Evolutionary conservation across 352 stramenopile species (phyloP).

Genomic region (Phytopythium delawarense): DNA sequence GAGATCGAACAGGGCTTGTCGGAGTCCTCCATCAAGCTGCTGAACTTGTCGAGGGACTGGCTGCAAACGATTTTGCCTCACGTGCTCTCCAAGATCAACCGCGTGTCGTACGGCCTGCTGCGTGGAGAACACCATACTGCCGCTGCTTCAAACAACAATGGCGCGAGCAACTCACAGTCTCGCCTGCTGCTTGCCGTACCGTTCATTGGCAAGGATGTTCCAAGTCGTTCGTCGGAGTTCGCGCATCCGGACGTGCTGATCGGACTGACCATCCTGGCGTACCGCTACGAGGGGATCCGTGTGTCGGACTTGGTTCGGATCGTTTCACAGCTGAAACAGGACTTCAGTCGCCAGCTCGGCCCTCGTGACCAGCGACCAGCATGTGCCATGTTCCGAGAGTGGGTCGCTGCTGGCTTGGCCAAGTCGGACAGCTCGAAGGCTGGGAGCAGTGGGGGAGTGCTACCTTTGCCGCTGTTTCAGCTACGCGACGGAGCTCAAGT

Average conservation of each 20-base stretch:
- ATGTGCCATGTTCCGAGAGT: slow-evolving; percentile 73
- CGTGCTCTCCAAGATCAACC: slow-evolving; percentile 98
- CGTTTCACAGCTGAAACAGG: slow-evolving; percentile 86
- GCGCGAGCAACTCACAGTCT: slow-evolving; percentile 92
- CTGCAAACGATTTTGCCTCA: slow-evolving; percentile 98
- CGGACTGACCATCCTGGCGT: slow-evolving; percentile 87
- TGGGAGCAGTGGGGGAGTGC: slow-evolving; percentile 43
- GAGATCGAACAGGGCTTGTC: slow-evolving; percentile 73
- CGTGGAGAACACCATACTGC: slow-evolving; percentile 57
- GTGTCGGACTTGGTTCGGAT: slow-evolving; percentile 82
- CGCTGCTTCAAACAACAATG: slow-evolving; percentile 40
- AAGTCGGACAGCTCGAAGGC: slow-evolving; percentile 15
- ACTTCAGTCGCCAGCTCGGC: slow-evolving; percentile 83
- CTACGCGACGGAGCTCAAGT: slow-evolving; percentile 96
- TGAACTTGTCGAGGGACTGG: slow-evolving; percentile 98
- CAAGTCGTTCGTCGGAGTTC: slow-evolving; percentile 98
- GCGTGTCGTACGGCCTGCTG: slow-evolving; percentile 98
- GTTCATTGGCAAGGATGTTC: slow-evolving; percentile 99
- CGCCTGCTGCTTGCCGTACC: slow-evolving; percentile 96
- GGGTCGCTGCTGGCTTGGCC: slow-evolving; percentile 51
- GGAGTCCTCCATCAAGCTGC: slow-evolving; percentile 93
- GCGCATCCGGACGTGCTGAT: slow-evolving; percentile 97
- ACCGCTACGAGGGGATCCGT: slow-evolving; percentile 89
- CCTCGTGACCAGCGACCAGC: slow-evolving; percentile 77
- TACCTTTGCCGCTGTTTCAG: slow-evolving; percentile 97